phyloP scores from a whole-genome alignment of 345 rosid genomes.

The Litchi chinensis region DNA sequence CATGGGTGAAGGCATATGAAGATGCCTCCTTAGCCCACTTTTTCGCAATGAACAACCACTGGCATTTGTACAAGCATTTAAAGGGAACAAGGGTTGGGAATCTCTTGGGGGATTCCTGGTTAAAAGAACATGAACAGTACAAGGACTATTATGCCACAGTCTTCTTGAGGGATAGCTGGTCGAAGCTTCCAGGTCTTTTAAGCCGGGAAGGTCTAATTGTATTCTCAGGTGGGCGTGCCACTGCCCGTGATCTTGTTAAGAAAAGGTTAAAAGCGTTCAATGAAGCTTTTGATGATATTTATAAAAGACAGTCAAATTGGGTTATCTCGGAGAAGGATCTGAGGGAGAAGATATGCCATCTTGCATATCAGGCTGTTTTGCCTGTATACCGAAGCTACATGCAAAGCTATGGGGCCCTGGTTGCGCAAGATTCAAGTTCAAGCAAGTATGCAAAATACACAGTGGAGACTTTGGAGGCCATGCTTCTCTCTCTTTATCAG shows the following conservation, averaged over 20 bases:
- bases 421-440: conserved; percentile 84
- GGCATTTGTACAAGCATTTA: conserved; percentile 83
- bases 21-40: conserved; percentile 60
- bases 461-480: conserved; percentile 79
- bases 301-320: conserved; percentile 76
- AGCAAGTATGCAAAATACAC: conserved; percentile 89
- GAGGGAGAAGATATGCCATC: conserved; percentile 85
- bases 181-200: conserved; percentile 81
- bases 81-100: conserved; percentile 87
- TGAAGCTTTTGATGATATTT: conserved; percentile 88
- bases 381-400: conserved; percentile 96
- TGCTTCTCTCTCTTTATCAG: conserved; percentile 74
- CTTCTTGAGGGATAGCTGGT: conserved; percentile 90
- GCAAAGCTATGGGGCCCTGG: conserved; percentile 97
- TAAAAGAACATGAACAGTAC: conserved; percentile 83
- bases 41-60: conserved; percentile 90
- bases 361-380: conserved; percentile 70
- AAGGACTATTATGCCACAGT: conserved; percentile 66
- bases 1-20: conserved; percentile 79
- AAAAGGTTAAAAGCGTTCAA: conserved; percentile 84
- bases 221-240: conserved; percentile 98
- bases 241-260: conserved; percentile 99
- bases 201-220: conserved; percentile 95
- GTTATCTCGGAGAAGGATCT: conserved; percentile 80
- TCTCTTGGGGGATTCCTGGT: conserved; percentile 78